Base-by-base conservation (phyloP, 2,329 filamentous ascomycete species). In the Berkeleyomyces basicola region DNA sequence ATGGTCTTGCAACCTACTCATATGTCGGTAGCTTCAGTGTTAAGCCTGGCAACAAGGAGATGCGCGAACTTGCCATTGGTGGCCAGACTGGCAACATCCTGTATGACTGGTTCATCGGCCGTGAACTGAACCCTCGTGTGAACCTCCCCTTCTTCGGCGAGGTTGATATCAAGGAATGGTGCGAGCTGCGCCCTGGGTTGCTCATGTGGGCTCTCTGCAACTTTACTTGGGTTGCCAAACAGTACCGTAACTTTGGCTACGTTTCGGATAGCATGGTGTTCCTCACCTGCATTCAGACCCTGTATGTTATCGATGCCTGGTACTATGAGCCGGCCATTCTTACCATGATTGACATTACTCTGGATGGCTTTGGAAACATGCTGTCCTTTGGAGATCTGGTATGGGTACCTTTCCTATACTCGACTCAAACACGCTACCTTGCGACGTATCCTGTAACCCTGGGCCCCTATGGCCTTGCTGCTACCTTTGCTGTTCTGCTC, bases 51-150 rank as follows among this genome's bases (percentile, higher is more conserved):
- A 89, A 95, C 71, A 77, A 80, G 10, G 79, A 86, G 58, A 77
- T 81, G 66, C 87, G 91, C 47, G 85, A 93, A 71, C 80, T 97
- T 6, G 91, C 91, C 0, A 82, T 83, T 1, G 90, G 91, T 51
- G 91, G 90, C 14, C 82, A 87, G 70, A 84, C 83, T 1, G 91
- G 90, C 64, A 96, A 95, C 73, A 76, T 90, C 66, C 74, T 96
- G 44, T 96, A 97, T 72, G 92, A 97, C 74, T 97, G 90, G 84
- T 97, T 90, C 75, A 96, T 97, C 67, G 92, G 92, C 23, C 88
- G 92, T 37, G 92, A 97, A 73, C 83, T 97, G 65, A 97, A 97
- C 74, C 92, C 92, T 2, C 88, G 91, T 58, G 74, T 95, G 65
- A 82, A 79, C 0, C 75, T 96, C 33, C 90, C 90, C 1, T 72